Evolutionary conservation across 225 moss, liverwort and hornwort genomes (phyloP), one percentile per base, ranked within the genome.

Genomic region (Physcomitrellopsis africana): DNA sequence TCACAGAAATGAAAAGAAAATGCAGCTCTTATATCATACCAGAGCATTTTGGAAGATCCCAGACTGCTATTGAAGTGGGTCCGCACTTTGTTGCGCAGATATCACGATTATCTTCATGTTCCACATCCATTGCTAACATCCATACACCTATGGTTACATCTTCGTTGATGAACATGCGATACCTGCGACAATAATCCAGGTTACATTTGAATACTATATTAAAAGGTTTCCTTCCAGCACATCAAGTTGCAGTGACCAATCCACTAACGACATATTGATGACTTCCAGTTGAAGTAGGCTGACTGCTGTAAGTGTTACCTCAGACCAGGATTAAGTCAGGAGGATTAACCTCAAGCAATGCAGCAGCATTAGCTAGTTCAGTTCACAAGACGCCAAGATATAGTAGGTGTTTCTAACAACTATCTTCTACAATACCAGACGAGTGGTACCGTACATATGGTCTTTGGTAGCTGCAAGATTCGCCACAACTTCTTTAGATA

Each of bases 111-210:
- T 97, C 96, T 82, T 97, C 96, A 75, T 97, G 92, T 17, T 84
- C 72, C 70, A 92, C 96, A 81, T 97, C 94, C 80, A 97, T 86
- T 19, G 92, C 92, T 71, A 97, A 73, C 96, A 97, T 94, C 96
- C 94, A 97, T 41, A 88, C 91, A 48, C 96, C 96, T 70, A 97
- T 89, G 11, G 96, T 97, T 9, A 97, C 96, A 78, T 97, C 96
- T 78, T 97, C 96, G 64, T 97, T 97, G 74, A 91, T 94, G 59
- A 97, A 97, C 94, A 92, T 91, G 76, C 94, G 88, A 76, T 92
- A 85, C 80, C 94, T 94, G 87, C 75, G 72, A 80, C 26, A 74
- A 69, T 12, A 18, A 68, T 37, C 67, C 63, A 18, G 32, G 16
- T 59, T 3, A 16, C 26, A 23, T 29, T 22, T 23, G 48, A n/a